These are phyloP conservation scores for Aspergillus incahuasiensis DNA, from an alignment of 495 filamentous ascomycete genomes.

Conservation along the genomic window DNA sequence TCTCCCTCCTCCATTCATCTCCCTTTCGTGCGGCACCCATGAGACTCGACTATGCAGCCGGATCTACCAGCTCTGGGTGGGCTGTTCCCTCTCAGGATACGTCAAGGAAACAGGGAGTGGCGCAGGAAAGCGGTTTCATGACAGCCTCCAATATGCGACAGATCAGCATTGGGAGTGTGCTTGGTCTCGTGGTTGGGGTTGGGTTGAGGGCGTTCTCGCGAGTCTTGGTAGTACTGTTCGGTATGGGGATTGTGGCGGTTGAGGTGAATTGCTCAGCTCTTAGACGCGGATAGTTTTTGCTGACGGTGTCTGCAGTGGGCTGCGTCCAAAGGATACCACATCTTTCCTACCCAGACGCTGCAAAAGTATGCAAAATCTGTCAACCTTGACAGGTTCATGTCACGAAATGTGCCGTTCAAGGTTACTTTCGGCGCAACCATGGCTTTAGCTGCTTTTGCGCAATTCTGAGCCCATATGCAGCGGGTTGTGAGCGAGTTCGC, in stretches of 20 bases:
- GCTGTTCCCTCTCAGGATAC: conserved; percentile 22
- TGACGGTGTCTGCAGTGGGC: conserved; percentile 49
- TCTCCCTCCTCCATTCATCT: conserved; percentile 32
- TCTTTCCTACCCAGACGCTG: conserved; percentile 58
- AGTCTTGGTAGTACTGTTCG: conserved; percentile 66
- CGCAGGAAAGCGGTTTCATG: conserved; percentile 23
- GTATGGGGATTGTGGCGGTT: conserved; percentile 62
- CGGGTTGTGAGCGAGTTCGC: no score
- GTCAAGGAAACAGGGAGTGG: conserved; percentile 27
- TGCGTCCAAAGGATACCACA: conserved; percentile 67
- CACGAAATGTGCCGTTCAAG: conserved; percentile 71
- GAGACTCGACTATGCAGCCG: conserved; percentile 36
- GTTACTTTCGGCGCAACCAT: conserved; percentile 72
- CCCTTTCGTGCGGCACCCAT: conserved; percentile 38
- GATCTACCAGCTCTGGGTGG: conserved; percentile 25
- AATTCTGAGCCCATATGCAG: no score
- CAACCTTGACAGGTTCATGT: conserved; percentile 55
- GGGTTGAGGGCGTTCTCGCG: conserved; percentile 71
- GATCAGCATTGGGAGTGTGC: conserved; percentile 63
- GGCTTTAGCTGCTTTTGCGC: conserved; percentile 68
- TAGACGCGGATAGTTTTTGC: neutral
- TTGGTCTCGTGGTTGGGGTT: conserved; percentile 65
- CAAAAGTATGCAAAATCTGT: conserved; percentile 55
- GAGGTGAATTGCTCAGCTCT: conserved; percentile 51
- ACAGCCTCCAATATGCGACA: conserved; percentile 55